Evolutionary conservation across 2,329 filamentous ascomycete genomes (phyloP).

Genomic region (Verticillium zaregamsianum): DNA sequence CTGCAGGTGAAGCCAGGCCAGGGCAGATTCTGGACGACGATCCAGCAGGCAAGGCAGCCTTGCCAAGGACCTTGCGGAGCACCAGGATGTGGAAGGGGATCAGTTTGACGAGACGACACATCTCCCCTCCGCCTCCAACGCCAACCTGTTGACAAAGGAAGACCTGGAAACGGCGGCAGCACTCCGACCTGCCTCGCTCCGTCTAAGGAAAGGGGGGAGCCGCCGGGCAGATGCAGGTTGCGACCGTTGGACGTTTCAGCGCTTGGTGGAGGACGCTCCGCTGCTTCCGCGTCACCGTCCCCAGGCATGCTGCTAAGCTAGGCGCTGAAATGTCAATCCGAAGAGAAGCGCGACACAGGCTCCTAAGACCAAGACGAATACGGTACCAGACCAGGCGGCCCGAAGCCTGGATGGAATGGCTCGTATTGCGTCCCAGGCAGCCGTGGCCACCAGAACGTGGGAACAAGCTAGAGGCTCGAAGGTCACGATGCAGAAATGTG

Average conservation of each 20-base stretch:
- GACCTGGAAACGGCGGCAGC: background rate
- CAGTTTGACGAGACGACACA: background rate
- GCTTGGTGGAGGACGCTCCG: background rate
- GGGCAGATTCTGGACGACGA: background rate
- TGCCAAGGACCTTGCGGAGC: background rate
- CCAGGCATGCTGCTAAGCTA: background rate
- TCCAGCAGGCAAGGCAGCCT: background rate
- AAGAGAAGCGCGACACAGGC: too few species aligned
- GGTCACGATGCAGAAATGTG: background rate
- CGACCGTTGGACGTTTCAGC: background rate
- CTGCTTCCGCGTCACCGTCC: background rate
- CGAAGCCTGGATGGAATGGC: too few species aligned
- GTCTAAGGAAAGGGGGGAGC: background rate
- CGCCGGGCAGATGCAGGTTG: too few species aligned
- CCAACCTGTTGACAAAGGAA: background rate
- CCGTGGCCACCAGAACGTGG: too few species aligned
- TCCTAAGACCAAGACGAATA: too few species aligned
- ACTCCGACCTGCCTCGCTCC: background rate
- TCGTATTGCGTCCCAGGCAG: too few species aligned
- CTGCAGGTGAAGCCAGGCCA: background rate
- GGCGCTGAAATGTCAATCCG: too few species aligned
- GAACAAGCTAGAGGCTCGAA: too few species aligned
- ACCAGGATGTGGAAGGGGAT: background rate
- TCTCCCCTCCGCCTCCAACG: background rate
- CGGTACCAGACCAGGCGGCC: too few species aligned